phyloP scores from a whole-genome alignment of 805 yeast species.

The Ogataea henricii region DNA sequence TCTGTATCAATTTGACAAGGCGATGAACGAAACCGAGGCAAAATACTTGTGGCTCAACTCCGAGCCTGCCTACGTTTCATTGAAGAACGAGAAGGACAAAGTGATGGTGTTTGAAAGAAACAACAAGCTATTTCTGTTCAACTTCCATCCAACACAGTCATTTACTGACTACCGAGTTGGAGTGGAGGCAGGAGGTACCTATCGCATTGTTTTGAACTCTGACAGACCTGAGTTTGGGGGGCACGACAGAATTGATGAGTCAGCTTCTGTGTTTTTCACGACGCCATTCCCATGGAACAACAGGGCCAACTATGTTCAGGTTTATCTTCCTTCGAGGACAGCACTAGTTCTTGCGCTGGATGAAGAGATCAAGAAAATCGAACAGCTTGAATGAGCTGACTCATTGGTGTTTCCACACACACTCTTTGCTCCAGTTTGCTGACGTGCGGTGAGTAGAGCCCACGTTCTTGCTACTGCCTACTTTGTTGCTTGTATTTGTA shows the following conservation, averaged over 20 bases:
- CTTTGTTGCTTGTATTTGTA: slow-evolving; percentile 5
- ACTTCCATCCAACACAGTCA: slow-evolving; percentile 84
- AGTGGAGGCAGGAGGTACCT: slow-evolving; percentile 77
- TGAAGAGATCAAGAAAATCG: slow-evolving; percentile 26
- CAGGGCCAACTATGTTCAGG: slow-evolving; percentile 73
- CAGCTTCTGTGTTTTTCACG: slow-evolving; percentile 59
- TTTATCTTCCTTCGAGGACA: slow-evolving; percentile 77
- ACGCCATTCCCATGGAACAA: slow-evolving; percentile 79
- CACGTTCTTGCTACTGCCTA: neutral
- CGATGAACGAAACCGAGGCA: slow-evolving; percentile 77
- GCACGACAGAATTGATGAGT: slow-evolving; percentile 67
- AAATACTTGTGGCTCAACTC: slow-evolving; percentile 69
- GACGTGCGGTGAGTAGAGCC: neutral
- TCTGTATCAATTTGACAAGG: slow-evolving; percentile 79
- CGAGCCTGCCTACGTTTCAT: slow-evolving; percentile 79
- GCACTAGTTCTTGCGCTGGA: slow-evolving; percentile 60
- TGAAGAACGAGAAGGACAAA: slow-evolving; percentile 88
- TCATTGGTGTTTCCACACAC: neutral
- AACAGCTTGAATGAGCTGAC: neutral
- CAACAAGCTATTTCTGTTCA: slow-evolving; percentile 81
- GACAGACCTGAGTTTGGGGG: slow-evolving; percentile 81
- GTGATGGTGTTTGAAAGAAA: slow-evolving; percentile 87
- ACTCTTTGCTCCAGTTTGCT: neutral
- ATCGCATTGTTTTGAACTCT: slow-evolving; percentile 71
- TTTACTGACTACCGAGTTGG: slow-evolving; percentile 89